Evolutionary conservation across 164 flowering plant genomes (phyloP).

Genomic region (Vitis riparia): DNA sequence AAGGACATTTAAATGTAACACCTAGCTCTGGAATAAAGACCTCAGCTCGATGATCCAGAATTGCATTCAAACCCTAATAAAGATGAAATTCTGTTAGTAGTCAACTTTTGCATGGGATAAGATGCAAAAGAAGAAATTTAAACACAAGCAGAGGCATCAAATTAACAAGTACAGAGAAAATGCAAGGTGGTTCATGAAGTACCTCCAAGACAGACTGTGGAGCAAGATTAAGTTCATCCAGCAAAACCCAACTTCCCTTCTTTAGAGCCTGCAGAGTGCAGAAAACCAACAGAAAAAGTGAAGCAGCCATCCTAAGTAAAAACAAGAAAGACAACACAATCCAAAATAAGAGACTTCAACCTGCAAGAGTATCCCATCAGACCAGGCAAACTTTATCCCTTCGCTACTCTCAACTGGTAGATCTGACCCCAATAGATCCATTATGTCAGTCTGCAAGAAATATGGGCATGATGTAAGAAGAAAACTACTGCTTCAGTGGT

Average conservation of each 20-base stretch:
- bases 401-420: constrained; percentile 84
- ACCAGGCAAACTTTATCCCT: constrained; percentile 95
- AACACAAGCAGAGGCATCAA: background rate
- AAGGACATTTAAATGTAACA: constrained; percentile 67
- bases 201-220: constrained; percentile 98
- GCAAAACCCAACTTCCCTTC: constrained; percentile 88
- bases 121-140: background rate
- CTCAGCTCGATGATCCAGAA: constrained; percentile 94
- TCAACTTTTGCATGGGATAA: background rate
- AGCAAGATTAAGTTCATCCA: constrained; percentile 98
- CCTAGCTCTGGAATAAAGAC: constrained; percentile 95
- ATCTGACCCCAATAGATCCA: constrained; percentile 97
- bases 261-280: constrained; percentile 68
- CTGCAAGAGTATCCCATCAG: constrained; percentile 97
- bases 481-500: background rate
- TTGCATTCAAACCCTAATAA: constrained; percentile 88
- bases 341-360: constrained; percentile 30
- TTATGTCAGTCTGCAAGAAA: constrained; percentile 80
- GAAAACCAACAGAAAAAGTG: background rate
- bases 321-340: background rate
- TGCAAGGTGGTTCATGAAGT: constrained; percentile 4
- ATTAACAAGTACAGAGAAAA: background rate
- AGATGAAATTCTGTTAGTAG: background rate
- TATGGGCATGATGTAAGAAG: background rate
- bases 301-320: background rate